Evolutionary conservation across 2,329 filamentous ascomycete genomes (phyloP).

Genomic region (Aspergillus puulaauensis): DNA sequence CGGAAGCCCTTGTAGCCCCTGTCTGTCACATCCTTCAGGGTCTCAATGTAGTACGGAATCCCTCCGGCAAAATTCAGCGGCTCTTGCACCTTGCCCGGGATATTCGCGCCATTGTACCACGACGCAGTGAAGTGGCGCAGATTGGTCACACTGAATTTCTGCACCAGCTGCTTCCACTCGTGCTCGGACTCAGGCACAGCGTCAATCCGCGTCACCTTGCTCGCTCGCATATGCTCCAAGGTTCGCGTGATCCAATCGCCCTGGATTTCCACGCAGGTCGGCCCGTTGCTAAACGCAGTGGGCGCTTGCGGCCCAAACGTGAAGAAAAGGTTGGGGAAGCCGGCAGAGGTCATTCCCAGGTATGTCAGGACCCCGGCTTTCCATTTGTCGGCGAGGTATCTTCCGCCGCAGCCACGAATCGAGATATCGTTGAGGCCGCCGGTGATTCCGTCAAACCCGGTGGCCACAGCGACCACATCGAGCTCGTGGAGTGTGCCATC

Average conservation of each 20-base stretch:
- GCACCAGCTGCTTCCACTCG: not conserved
- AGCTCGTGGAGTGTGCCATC: slow-evolving; percentile 39
- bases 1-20: no score
- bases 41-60: not conserved
- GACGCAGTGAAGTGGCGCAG: slow-evolving; percentile 39
- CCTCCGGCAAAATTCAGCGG: not conserved
- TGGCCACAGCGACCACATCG: slow-evolving; percentile 42
- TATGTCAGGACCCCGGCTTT: slow-evolving; percentile 37
- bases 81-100: not conserved
- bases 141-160: slow-evolving; percentile 29
- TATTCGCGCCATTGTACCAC: not conserved
- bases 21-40: no score
- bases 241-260: slow-evolving; percentile 46
- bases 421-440: slow-evolving; percentile 40
- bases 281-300: slow-evolving; percentile 57
- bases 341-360: slow-evolving; percentile 43
- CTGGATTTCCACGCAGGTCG: slow-evolving; percentile 55
- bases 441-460: slow-evolving; percentile 43
- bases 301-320: slow-evolving; percentile 59
- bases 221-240: no score
- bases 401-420: slow-evolving; percentile 33
- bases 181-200: slow-evolving; percentile 5
- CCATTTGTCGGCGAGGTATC: slow-evolving; percentile 38
- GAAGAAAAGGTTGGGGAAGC: slow-evolving; percentile 53
- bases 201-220: slow-evolving; percentile 39